Conservation (phyloP, 139 green algal species). For the Diplosphaera chodatii region DNA sequence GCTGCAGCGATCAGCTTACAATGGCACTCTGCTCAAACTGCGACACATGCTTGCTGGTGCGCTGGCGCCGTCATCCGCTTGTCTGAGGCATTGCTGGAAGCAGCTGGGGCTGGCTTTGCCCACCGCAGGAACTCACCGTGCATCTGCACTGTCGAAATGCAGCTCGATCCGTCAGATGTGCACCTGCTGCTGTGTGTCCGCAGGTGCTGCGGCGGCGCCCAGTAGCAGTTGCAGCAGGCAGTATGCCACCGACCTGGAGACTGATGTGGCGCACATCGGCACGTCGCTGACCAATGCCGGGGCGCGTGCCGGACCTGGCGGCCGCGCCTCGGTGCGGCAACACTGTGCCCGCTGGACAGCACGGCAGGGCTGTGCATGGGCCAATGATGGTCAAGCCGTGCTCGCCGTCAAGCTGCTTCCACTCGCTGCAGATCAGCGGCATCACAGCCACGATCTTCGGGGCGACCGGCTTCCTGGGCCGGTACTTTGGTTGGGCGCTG, state of each 20-base stretch:
- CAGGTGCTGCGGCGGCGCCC: neutral
- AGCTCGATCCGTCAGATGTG: too few species aligned
- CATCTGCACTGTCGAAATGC: too few species aligned
- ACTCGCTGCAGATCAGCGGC: constrained; percentile 56
- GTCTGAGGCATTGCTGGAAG: too few species aligned
- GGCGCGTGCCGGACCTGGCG: constrained; percentile 41
- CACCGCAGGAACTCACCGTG: too few species aligned
- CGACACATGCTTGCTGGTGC: neutral
- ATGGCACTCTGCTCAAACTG: neutral
- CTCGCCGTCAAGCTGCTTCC: too few species aligned
- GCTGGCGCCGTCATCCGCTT: too few species aligned
- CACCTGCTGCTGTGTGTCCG: neutral
- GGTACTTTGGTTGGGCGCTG: constrained; percentile 87
- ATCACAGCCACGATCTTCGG: constrained; percentile 91
- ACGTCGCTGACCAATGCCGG: constrained; percentile 20
- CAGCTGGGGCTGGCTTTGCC: too few species aligned
- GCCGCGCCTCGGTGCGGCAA: constrained; percentile 54
- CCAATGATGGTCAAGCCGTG: neutral
- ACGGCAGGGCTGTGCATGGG: too few species aligned
- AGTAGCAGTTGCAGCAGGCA: neutral
- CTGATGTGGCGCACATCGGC: neutral
- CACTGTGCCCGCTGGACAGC: too few species aligned
- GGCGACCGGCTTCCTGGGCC: constrained; percentile 85
- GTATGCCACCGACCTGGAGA: neutral
- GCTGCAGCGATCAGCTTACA: neutral